phyloP scores from a whole-genome alignment of 768 basidiomycete genomes.

The Daedalea quercina region DNA sequence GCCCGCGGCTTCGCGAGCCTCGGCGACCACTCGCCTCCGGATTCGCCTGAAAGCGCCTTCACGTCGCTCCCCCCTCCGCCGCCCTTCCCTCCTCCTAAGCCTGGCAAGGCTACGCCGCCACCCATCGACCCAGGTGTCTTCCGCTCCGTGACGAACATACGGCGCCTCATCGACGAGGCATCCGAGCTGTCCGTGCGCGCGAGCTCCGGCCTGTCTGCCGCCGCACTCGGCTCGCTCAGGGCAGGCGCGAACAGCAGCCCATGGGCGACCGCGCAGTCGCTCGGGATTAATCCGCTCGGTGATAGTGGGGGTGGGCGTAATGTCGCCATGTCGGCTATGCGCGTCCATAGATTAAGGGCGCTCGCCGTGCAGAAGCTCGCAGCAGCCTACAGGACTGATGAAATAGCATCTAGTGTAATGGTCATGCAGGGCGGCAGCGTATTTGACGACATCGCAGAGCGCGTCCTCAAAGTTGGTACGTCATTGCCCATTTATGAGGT shows the following conservation, averaged over 20 bases:
- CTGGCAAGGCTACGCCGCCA: constrained; percentile 69
- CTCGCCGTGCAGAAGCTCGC: constrained; percentile 86
- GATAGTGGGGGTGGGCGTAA: constrained; percentile 56
- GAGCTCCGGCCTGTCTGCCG: constrained; percentile 73
- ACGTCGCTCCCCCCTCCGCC: constrained; percentile 30
- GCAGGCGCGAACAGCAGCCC: constrained; percentile 37
- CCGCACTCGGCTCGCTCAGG: constrained; percentile 64
- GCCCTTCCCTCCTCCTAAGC: constrained; percentile 45
- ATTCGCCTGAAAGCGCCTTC: constrained; percentile 21
- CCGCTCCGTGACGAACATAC: constrained; percentile 64
- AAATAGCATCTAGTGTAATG: constrained; percentile 90
- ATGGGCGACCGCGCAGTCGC: constrained; percentile 58
- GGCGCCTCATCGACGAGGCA: constrained; percentile 83
- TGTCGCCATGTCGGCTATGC: constrained; percentile 78
- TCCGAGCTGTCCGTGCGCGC: constrained; percentile 85
- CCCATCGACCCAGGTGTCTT: constrained; percentile 90
- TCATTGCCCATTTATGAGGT: constrained; percentile 5
- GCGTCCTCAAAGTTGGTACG: constrained; percentile 67
- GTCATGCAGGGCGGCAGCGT: constrained; percentile 93
- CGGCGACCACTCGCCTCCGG: constrained; percentile 32
- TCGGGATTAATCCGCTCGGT: constrained; percentile 56
- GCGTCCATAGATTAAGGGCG: constrained; percentile 72
- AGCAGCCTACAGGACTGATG: constrained; percentile 79
- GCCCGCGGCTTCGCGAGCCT: constrained; percentile 42
- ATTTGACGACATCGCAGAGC: constrained; percentile 88